Percentiles rank a stretch among this genome's conserved stretches.
phyloP scores from a whole-genome alignment of 176 grass and related monocot genomes.

The Cenchrus purpureus region DNA sequence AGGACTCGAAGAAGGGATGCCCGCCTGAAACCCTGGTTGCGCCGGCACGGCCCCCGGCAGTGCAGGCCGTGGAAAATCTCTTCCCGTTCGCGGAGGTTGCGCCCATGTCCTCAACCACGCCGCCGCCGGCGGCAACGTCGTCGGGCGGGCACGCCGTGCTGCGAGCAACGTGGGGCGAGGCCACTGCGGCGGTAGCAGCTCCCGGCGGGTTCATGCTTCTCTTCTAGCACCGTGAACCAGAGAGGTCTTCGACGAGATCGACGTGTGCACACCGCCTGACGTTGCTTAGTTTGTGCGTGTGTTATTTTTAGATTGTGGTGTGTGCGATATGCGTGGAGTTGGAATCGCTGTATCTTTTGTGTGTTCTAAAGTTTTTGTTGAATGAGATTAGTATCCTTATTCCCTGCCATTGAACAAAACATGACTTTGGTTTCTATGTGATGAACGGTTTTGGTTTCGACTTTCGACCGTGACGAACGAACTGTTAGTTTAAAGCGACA shows the following conservation, averaged over 20 bases:
- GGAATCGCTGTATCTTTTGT: not conserved
- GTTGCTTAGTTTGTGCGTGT: not conserved
- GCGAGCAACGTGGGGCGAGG: not conserved
- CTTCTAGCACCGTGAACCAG: not conserved
- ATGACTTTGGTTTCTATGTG: too few species aligned
- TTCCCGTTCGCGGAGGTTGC: conserved; percentile 30
- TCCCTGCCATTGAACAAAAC: too few species aligned
- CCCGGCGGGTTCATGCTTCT: conserved; percentile 7
- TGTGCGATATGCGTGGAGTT: not conserved
- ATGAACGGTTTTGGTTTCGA: too few species aligned
- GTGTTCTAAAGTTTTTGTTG: not conserved
- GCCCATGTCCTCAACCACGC: conserved; percentile 20
- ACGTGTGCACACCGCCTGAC: not conserved
- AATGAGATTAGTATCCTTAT: not conserved
- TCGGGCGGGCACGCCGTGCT: not conserved
- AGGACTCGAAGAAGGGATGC: not conserved
- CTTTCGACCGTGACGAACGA: too few species aligned
- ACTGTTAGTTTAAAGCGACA: too few species aligned
- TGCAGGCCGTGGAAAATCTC: conserved; percentile 21
- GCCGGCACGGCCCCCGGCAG: conserved; percentile 2
- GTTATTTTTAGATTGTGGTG: not conserved
- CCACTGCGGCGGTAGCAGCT: not conserved
- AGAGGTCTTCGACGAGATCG: not conserved
- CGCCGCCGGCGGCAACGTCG: conserved; percentile 15
- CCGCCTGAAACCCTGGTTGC: conserved; percentile 1